Base-by-base conservation (phyloP, 768 basidiomycete species). In the Cyclocybe aegerita region DNA sequence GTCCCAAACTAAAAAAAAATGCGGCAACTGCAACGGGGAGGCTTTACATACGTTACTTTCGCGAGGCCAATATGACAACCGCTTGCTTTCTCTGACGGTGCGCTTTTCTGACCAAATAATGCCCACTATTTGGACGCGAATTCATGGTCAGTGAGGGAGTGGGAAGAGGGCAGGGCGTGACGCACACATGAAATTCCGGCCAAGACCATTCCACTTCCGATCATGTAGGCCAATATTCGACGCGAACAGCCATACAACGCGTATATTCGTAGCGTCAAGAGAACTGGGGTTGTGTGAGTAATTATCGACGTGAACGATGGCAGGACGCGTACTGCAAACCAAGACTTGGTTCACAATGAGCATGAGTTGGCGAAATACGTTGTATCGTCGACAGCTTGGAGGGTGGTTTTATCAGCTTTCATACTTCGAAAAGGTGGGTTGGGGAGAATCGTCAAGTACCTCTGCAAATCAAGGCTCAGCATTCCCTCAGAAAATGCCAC, bases 241-340 rank as follows among this genome's bases (percentile, higher is more conserved):
- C 66, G 53, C 14, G 72, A 73, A 33, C 74, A 60, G 9, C 67
- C 64, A 49, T 80, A 82, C 10, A 83, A 60, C 4, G 82, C 81
- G 49, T 73, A 76, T 44, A 76, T 76, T 36, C 81, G 75, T 37
- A 78, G 60, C 9, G 71, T 70, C 29, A 81, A 66, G 30, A 76
- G 70, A 50, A 69, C 76, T 79, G 43, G 10, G 7, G 30, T 16
- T 11, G 43, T 32, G 36, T 46, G 11, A 32, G 16, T 9, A 16
- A 32, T n/a, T 16, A 7, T 39, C 4, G 16, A 16, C 29, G 3
- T 31, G 32, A 49, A 10, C 12, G 14, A 6, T 7, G 29, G 5
- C 30, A 33, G 39, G 34, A 4, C 11, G 63, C 80, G 49, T 50
- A 81, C 81, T 47, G 55, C 72, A 69, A 10, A 82, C 73, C 1